Base-by-base conservation (phyloP, 768 basidiomycete species). In the Psilocybe cubensis region DNA sequence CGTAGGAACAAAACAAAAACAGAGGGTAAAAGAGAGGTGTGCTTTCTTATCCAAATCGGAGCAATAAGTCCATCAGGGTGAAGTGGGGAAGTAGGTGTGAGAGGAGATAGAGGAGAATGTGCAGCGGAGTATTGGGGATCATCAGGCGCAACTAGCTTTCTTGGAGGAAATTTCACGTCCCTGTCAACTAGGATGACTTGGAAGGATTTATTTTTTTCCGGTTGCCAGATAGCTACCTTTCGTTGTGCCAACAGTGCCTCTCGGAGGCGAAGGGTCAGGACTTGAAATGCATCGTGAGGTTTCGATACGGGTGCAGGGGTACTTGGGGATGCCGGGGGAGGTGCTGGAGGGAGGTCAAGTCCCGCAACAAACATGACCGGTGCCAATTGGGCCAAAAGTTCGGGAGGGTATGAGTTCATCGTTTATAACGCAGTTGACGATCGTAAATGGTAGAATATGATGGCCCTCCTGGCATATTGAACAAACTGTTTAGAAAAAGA, bases 41-140 rank as follows among this genome's bases (percentile, higher is more conserved):
- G 97, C 72, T 98, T 99, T 42, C 95, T 83, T 29, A 98, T 87
- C 97, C 97, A 99, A 69, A 98, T 94, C 1, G 97, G 97, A 2
- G 97, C 94, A 52, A 99, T 94, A 52, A 99, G 75, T 0, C 97
- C 97, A 68, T 99, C 97, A 0, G 97, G 97, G 71, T 94, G 84
- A 8, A 97, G 77, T 0, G 97, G 96, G 0, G 95, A 97, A 0
- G 89, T 81, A 0, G 89, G 88, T 0, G 92, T 92, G 38, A 98
- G 75, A 0, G 97, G 97, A 0, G 95, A 98, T n/a, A 98, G 79
- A 0, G 95, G 95, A 0, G 96, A 98, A 72, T 94, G 95, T 1
- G 86, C 76, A 6, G 80, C 69, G 0, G 81, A 66, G 60, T 83
- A 83, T 43, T 81, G 73, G 2, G 84, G 78, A 62, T 88, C 84